Conservation (phyloP, 2,329 filamentous ascomycete genomes). For the Botrytis porri region DNA sequence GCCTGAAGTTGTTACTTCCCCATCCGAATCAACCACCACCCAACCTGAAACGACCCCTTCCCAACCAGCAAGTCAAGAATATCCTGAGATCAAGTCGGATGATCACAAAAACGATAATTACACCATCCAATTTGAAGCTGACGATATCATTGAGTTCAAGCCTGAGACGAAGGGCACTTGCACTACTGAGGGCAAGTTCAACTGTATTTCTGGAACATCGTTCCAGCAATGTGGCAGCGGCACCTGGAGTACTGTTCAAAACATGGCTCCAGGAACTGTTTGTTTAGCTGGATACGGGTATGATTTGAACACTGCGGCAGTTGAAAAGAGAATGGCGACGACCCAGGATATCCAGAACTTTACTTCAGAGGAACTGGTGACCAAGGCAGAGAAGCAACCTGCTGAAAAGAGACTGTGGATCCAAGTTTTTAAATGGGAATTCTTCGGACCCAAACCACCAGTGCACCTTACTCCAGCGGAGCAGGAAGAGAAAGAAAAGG, state of each 20-base stretch:
- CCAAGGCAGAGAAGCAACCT: neutral
- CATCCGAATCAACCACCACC: neutral
- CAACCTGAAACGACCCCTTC: neutral
- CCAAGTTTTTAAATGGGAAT: neutral
- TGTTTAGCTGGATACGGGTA: conserved; percentile 46
- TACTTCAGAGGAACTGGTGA: neutral
- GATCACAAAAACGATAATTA: neutral
- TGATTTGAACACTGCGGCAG: conserved; percentile 40
- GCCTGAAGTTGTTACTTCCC: neutral
- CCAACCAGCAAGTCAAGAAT: neutral
- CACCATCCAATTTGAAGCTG: neutral
- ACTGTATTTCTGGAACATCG: conserved; percentile 50
- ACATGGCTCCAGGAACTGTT: conserved; percentile 46
- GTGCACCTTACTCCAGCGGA: neutral
- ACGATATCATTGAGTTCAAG: neutral
- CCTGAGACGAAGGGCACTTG: conserved; percentile 41
- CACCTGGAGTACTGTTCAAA: conserved; percentile 46
- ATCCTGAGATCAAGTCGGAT: neutral
- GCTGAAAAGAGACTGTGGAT: neutral
- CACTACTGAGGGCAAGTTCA: conserved; percentile 50
- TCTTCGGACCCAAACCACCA: neutral
- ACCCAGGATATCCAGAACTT: neutral
- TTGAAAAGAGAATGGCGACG: neutral
- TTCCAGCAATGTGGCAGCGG: conserved; percentile 57
- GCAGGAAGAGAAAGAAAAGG: neutral